Evolutionary conservation across 1,284 basidiomycete species (phyloP).

Genomic region (Golubevia sp.): DNA sequence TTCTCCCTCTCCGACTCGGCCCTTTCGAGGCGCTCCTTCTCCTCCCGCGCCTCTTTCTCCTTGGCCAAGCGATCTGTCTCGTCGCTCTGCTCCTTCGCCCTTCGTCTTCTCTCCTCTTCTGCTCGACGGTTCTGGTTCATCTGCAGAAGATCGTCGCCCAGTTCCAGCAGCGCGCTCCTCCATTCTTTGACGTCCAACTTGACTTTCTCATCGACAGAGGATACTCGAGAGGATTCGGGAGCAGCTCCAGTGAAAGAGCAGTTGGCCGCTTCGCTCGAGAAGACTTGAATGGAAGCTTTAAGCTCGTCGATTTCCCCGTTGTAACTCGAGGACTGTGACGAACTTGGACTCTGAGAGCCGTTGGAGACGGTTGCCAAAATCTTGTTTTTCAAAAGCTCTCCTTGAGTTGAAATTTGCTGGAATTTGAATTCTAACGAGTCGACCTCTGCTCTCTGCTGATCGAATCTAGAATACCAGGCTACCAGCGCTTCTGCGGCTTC

Average conservation of each 20-base stretch:
- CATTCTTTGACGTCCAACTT: slow-evolving; percentile 40
- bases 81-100: slow-evolving; percentile 22
- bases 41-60: slow-evolving; percentile 8
- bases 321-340: too few relatives aligned
- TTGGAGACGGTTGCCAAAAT: too few relatives aligned
- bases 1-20: slow-evolving; percentile 12
- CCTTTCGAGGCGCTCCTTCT: too few relatives aligned
- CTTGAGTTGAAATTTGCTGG: neutral
- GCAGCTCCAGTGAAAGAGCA: neutral
- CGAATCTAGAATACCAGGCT: neutral
- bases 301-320: too few relatives aligned
- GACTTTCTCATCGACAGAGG: slow-evolving; percentile 48
- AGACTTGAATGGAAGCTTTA: neutral
- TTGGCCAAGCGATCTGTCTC: slow-evolving; percentile 8
- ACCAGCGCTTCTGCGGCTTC: neutral
- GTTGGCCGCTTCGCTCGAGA: neutral
- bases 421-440: neutral
- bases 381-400: neutral
- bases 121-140: too few relatives aligned
- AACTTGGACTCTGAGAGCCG: too few relatives aligned
- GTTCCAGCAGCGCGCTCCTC: slow-evolving; percentile 42
- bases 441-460: neutral
- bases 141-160: slow-evolving; percentile 57
- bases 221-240: neutral
- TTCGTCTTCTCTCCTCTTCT: too few relatives aligned